These are phyloP conservation scores for Mallotus nudiflorus DNA, from an alignment of 345 rosid species.

Conservation along the genomic window DNA sequence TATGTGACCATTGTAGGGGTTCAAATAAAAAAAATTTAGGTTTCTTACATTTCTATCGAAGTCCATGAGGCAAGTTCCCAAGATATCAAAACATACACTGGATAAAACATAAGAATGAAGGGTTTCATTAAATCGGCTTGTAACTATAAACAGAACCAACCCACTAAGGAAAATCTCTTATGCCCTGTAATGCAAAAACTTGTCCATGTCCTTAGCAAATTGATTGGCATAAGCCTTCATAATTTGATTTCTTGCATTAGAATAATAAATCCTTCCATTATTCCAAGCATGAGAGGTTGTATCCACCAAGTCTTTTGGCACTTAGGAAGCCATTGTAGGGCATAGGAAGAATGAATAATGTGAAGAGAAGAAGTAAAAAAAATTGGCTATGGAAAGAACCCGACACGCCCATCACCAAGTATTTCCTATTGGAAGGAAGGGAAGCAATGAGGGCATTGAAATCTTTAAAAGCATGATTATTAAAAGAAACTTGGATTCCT, in stretches of 20 bases:
- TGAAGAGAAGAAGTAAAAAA: constrained; percentile 6
- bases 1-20: too few species aligned
- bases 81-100: constrained; percentile 19
- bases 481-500: constrained; percentile 55
- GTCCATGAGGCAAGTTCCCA: constrained; percentile 41
- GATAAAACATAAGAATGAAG: constrained; percentile 17
- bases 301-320: constrained; percentile 5
- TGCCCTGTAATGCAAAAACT: constrained; percentile 41
- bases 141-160: constrained; percentile 34
- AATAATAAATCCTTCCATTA: constrained; percentile 39
- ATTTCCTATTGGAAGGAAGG: constrained; percentile 17
- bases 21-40: too few species aligned
- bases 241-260: constrained; percentile 33
- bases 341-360: not conserved
- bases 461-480: constrained; percentile 47
- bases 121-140: constrained; percentile 31
- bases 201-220: constrained; percentile 35
- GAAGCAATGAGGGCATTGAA: constrained; percentile 55
- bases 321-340: constrained; percentile 12
- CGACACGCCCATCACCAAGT: constrained; percentile 9
- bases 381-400: constrained; percentile 14
- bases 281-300: constrained; percentile 41
- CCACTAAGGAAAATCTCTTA: constrained; percentile 39
- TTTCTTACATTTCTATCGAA: constrained; percentile 43
- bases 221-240: constrained; percentile 37